Conservation (phyloP, 192 early-diverging fungal genomes). For the Rhizophagus clarus region DNA sequence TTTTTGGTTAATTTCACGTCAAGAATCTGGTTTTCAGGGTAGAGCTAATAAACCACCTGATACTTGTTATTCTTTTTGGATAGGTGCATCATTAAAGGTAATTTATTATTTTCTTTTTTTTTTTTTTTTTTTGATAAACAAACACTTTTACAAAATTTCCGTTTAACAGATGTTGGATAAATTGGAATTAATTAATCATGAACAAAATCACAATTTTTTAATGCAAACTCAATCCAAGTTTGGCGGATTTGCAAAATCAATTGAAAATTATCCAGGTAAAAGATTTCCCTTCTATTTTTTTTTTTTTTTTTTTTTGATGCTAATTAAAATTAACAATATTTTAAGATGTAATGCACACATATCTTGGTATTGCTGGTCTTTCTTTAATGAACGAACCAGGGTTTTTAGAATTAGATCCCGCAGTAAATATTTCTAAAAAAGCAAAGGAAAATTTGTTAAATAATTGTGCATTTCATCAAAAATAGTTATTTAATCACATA, state of each 20-base stretch:
- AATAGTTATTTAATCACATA: background rate
- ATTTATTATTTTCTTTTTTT: slow-evolving; percentile 17
- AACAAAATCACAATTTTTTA: slow-evolving; percentile 59
- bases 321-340: background rate
- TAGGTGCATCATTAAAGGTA: slow-evolving; percentile 79
- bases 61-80: slow-evolving; percentile 98
- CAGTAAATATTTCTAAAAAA: slow-evolving; percentile 58
- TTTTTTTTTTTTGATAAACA: background rate
- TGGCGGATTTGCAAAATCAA: slow-evolving; percentile 53
- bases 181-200: slow-evolving; percentile 61
- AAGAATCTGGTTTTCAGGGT: slow-evolving; percentile 88
- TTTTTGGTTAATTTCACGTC: slow-evolving; percentile 80
- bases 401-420: slow-evolving; percentile 49
- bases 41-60: slow-evolving; percentile 85
- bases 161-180: slow-evolving; percentile 56
- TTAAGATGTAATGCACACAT: slow-evolving; percentile 79
- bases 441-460: slow-evolving; percentile 39
- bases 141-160: background rate
- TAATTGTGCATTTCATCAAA: slow-evolving; percentile 43
- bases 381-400: slow-evolving; percentile 59
- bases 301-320: background rate
- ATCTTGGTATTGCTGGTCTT: slow-evolving; percentile 78
- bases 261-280: background rate
- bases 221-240: slow-evolving; percentile 53
- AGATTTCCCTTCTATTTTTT: background rate